Percentiles rank a stretch among this genome's conserved stretches.
Evolutionary conservation across 2,329 filamentous ascomycete species (phyloP).

Genomic region (Malbranchea cinnamomea): DNA sequence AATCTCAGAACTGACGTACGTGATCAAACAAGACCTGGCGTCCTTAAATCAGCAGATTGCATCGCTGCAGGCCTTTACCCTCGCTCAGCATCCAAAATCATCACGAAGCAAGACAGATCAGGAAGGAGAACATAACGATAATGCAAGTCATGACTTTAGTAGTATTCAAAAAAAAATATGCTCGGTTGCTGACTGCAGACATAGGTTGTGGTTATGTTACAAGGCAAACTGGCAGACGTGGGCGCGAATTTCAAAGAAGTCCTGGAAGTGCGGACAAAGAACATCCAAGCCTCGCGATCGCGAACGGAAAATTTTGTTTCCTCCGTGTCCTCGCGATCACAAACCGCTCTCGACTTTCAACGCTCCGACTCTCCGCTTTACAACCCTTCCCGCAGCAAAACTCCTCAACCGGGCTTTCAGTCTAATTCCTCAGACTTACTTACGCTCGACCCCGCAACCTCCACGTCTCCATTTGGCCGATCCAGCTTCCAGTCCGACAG

Average conservation of each 20-base stretch:
- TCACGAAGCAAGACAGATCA: constrained; percentile 43
- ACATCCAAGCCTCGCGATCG: constrained; percentile 85
- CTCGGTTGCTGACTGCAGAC: too few species aligned
- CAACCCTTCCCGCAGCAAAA: constrained; percentile 55
- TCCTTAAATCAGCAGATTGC: constrained; percentile 77
- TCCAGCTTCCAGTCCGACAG: constrained; percentile 50
- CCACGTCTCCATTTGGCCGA: constrained; percentile 31
- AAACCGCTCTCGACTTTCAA: constrained; percentile 45
- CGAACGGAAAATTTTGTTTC: constrained; percentile 95
- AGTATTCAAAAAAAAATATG: too few species aligned
- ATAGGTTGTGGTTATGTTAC: constrained; percentile 67
- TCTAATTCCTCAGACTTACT: constrained; percentile 51
- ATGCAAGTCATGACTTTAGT: constrained; percentile 37
- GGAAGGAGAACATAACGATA: constrained; percentile 95
- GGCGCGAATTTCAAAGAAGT: constrained; percentile 96
- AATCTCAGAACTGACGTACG: constrained; percentile 90
- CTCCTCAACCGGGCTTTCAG: constrained; percentile 41
- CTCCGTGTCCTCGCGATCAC: constrained; percentile 64
- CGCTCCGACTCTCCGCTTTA: constrained; percentile 79
- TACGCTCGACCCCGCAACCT: constrained; percentile 57
- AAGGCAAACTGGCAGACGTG: constrained; percentile 84
- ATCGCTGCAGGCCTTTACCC: constrained; percentile 60
- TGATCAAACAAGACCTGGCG: constrained; percentile 94
- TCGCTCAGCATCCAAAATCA: constrained; percentile 55
- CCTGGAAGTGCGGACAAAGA: constrained; percentile 88